Evolutionary conservation across 108 stramenopile species (phyloP).

Genomic region (Pseudonitzschia multiseries): DNA sequence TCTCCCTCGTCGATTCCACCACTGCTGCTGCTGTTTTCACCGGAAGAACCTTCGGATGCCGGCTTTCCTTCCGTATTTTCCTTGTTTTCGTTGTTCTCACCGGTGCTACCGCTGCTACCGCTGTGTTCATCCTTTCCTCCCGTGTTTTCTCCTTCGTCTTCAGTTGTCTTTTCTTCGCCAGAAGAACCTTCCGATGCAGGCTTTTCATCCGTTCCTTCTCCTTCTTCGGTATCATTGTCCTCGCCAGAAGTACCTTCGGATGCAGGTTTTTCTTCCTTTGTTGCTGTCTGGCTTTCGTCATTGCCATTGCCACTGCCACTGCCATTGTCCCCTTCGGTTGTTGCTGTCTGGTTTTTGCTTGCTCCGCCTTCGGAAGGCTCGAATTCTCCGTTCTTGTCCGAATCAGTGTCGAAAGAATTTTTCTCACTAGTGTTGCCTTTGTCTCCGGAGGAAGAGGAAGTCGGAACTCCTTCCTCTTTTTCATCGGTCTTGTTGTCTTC

Average conservation of each 20-base stretch:
- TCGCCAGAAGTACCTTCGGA: not conserved
- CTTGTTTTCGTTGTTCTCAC: not conserved
- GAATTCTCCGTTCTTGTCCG: too few species aligned
- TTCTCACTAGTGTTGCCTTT: too few species aligned
- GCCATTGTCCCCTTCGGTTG: slow-evolving; percentile 2
- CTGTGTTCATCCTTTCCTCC: not conserved
- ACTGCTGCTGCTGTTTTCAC: not conserved
- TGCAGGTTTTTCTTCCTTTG: not conserved
- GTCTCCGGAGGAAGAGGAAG: slow-evolving; percentile 7
- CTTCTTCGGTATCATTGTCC: not conserved
- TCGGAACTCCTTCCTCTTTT: not conserved
- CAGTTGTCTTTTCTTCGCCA: not conserved
- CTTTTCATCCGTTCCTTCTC: not conserved
- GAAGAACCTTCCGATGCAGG: slow-evolving; percentile 1
- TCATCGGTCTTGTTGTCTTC: not conserved
- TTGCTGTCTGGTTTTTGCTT: too few species aligned
- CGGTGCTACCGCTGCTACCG: not conserved
- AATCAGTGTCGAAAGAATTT: too few species aligned
- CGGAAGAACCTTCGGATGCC: not conserved
- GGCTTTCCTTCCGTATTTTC: not conserved
- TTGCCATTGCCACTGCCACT: not conserved
- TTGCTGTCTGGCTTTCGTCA: not conserved
- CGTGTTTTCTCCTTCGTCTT: not conserved
- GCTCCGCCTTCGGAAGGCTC: too few species aligned
- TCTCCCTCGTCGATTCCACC: not conserved